Evolutionary conservation across 148 eudicot genomes (phyloP).

Genomic region (Amaranthus palmeri): DNA sequence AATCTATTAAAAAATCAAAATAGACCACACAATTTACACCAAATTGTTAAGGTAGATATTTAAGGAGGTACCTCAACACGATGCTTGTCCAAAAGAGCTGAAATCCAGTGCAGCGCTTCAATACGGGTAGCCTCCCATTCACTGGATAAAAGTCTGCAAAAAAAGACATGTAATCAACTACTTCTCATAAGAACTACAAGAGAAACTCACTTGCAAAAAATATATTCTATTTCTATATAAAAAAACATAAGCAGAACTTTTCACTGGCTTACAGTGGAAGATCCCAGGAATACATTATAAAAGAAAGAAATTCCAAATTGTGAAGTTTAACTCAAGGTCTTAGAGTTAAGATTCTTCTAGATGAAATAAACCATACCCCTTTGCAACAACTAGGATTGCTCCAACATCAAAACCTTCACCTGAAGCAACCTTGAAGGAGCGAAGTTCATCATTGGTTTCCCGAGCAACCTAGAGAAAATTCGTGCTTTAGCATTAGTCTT

Average conservation of each 20-base stretch:
- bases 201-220: neutral
- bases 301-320: neutral
- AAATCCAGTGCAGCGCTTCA: conserved; percentile 94
- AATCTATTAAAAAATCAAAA: neutral
- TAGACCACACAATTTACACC: neutral
- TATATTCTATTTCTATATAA: neutral
- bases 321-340: neutral
- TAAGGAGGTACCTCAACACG: conserved; percentile 53
- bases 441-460: conserved; percentile 96
- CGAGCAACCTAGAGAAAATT: conserved; percentile 65
- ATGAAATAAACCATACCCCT: conserved; percentile 43
- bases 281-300: neutral
- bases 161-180: conserved; percentile 13
- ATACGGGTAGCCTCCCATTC: conserved; percentile 99
- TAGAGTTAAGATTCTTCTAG: neutral
- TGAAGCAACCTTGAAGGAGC: conserved; percentile 62
- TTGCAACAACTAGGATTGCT: conserved; percentile 80
- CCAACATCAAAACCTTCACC: conserved; percentile 93
- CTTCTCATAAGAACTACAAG: neutral
- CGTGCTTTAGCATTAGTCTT: neutral
- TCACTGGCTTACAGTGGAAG: neutral
- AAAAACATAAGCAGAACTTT: neutral
- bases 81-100: conserved; percentile 74
- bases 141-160: conserved; percentile 80
- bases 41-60: neutral